Evolutionary conservation across 345 rosid species (phyloP).

Genomic region (Populus pruinosa): DNA sequence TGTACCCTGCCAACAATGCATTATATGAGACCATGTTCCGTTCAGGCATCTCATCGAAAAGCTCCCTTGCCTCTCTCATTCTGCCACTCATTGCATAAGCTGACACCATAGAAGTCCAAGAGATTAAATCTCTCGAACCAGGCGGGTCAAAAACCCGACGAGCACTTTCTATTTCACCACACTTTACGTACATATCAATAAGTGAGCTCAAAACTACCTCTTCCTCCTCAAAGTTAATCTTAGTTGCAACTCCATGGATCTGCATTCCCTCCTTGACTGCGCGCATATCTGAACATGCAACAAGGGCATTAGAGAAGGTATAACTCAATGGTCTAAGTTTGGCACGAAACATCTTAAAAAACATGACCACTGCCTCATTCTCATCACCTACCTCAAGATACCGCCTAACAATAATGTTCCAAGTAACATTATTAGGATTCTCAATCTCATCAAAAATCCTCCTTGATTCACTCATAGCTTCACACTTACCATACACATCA

Average conservation of each 20-base stretch:
- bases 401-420: constrained; percentile 86
- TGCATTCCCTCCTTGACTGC: constrained; percentile 59
- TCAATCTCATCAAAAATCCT: constrained; percentile 68
- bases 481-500: constrained; percentile 76
- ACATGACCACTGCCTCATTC: constrained; percentile 58
- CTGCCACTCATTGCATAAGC: constrained; percentile 64
- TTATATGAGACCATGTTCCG: constrained; percentile 77
- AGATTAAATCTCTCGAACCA: constrained; percentile 46
- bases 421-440: constrained; percentile 61
- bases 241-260: constrained; percentile 59
- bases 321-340: constrained; percentile 54
- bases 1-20: constrained; percentile 77
- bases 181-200: constrained; percentile 64
- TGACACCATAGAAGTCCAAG: constrained; percentile 72
- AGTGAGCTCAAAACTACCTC: constrained; percentile 61
- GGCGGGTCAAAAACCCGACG: constrained; percentile 54
- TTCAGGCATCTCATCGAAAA: constrained; percentile 76
- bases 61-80: constrained; percentile 58
- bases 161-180: constrained; percentile 57
- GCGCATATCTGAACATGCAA: constrained; percentile 60
- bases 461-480: constrained; percentile 59
- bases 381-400: constrained; percentile 63
- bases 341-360: constrained; percentile 49
- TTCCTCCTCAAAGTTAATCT: constrained; percentile 40
- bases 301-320: constrained; percentile 63